A percentile compares a stretch with the other conserved stretches of the same genome.
phyloP scores from a whole-genome alignment of 1,284 basidiomycete species.

The Phlebopus sp. region DNA sequence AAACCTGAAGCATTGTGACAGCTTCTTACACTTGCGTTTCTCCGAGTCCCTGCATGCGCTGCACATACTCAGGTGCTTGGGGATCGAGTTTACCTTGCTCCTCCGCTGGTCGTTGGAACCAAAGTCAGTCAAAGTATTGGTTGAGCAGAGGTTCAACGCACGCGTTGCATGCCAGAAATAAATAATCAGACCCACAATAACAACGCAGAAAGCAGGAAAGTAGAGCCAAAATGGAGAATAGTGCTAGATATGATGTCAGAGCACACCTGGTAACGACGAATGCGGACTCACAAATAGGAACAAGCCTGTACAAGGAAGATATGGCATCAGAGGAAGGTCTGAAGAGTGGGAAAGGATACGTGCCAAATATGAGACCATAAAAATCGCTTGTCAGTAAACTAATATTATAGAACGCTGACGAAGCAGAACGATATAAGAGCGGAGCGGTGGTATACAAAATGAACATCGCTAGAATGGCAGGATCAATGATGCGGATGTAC shows the following conservation, averaged over 20 bases:
- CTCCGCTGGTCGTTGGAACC: constrained; percentile 51
- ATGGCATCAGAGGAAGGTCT: constrained; percentile 10
- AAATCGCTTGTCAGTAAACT: constrained; percentile 82
- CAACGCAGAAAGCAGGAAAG: constrained; percentile 70
- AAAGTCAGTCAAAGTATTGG: constrained; percentile 4
- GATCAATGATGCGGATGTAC: constrained; percentile 5
- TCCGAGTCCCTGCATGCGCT: constrained; percentile 26
- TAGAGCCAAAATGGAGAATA: constrained; percentile 82
- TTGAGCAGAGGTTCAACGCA: constrained; percentile 38
- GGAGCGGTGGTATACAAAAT: constrained; percentile 83
- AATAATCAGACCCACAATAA: constrained; percentile 68
- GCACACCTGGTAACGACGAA: constrained; percentile 3
- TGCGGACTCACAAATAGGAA: constrained; percentile 62
- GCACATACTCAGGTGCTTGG: constrained; percentile 59
- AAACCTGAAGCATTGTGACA: not conserved
- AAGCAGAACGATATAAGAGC: constrained; percentile 79
- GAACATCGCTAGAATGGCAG: constrained; percentile 60
- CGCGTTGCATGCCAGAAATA: constrained; percentile 84
- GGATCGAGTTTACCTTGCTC: constrained; percentile 70
- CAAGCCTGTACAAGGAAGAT: constrained; percentile 45
- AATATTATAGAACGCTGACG: constrained; percentile 81
- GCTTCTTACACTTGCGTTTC: constrained; percentile 16
- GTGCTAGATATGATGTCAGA: constrained; percentile 45
- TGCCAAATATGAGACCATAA: constrained; percentile 79
- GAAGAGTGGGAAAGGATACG: constrained; percentile 19